A percentile compares a stretch with the other conserved stretches of the same genome.
These are phyloP conservation scores for Saussurea involucrata DNA, from an alignment of 129 eudicot species.

Conservation along the genomic window DNA sequence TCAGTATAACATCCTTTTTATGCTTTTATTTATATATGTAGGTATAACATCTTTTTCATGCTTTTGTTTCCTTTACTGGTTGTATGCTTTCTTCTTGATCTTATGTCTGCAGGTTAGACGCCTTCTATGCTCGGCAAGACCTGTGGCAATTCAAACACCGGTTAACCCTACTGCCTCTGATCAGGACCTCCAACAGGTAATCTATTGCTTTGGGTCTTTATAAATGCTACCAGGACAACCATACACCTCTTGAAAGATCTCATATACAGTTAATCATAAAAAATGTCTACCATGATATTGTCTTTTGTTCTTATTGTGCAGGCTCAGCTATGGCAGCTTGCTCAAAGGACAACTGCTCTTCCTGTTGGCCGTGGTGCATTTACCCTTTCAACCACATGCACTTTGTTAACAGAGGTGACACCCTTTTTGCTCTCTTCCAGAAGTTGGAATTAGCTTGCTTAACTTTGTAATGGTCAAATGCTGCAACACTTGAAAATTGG, in stretches of 20 bases:
- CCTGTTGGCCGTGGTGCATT: slow-evolving; percentile 99
- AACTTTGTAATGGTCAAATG: background rate
- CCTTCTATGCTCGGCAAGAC: slow-evolving; percentile 91
- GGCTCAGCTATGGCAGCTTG: slow-evolving; percentile 99
- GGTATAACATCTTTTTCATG: background rate
- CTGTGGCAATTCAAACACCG: slow-evolving; percentile 84
- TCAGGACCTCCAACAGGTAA: slow-evolving; percentile 96
- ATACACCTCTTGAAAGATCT: slow-evolving; percentile 1
- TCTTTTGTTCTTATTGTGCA: slow-evolving; percentile 21
- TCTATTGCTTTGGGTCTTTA: slow-evolving; percentile 7
- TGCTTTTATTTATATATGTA: background rate
- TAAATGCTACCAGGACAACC: background rate
- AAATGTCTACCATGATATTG: slow-evolving; percentile 1
- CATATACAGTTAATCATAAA: background rate
- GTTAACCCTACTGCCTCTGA: slow-evolving; percentile 85
- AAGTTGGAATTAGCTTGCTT: slow-evolving; percentile 8
- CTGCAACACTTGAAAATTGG: slow-evolving; percentile 12
- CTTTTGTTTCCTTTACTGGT: slow-evolving; percentile 4
- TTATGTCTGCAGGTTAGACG: slow-evolving; percentile 70
- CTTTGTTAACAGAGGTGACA: slow-evolving; percentile 89
- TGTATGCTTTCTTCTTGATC: slow-evolving; percentile 12
- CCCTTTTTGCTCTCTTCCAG: background rate
- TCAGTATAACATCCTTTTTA: background rate
- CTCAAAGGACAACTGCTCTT: slow-evolving; percentile 95
- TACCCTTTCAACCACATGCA: slow-evolving; percentile 86